Evolutionary conservation across 2,329 filamentous ascomycete genomes (phyloP).

Genomic region (Westerdykella ornata): DNA sequence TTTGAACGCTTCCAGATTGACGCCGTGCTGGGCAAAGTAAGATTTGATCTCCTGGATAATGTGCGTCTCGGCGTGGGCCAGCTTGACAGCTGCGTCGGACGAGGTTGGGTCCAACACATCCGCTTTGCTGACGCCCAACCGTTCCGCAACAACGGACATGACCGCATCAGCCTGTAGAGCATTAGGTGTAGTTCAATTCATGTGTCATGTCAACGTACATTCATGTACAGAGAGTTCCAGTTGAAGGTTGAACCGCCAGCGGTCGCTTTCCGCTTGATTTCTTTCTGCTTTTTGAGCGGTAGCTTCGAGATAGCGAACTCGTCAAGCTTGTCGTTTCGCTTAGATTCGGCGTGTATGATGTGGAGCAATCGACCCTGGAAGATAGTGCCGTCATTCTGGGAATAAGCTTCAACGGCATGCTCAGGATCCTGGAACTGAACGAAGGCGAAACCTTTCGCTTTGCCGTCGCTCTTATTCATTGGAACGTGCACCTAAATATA

Average conservation of each 20-base stretch:
- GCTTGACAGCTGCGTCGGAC: constrained; percentile 87
- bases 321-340: constrained; percentile 74
- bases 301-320: constrained; percentile 87
- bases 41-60: constrained; percentile 93
- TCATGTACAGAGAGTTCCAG: constrained; percentile 99
- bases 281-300: constrained; percentile 87
- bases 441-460: constrained; percentile 85
- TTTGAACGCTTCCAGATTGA: constrained; percentile 89
- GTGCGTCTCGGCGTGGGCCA: constrained; percentile 92
- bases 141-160: constrained; percentile 78
- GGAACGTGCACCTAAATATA: constrained; percentile 73
- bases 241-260: constrained; percentile 76
- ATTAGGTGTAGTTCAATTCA: not conserved
- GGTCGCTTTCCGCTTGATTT: constrained; percentile 77
- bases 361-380: constrained; percentile 93
- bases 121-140: constrained; percentile 82
- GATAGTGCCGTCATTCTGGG: constrained; percentile 70
- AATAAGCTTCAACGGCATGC: constrained; percentile 71
- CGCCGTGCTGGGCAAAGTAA: constrained; percentile 80
- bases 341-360: constrained; percentile 75
- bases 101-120: constrained; percentile 94
- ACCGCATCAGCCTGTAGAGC: constrained; percentile 64
- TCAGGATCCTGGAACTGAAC: constrained; percentile 68
- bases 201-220: constrained; percentile 45
- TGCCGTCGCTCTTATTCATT: constrained; percentile 59